These are phyloP conservation scores for Russula vinacea DNA, from an alignment of 768 basidiomycete genomes.

Conservation along the genomic window DNA sequence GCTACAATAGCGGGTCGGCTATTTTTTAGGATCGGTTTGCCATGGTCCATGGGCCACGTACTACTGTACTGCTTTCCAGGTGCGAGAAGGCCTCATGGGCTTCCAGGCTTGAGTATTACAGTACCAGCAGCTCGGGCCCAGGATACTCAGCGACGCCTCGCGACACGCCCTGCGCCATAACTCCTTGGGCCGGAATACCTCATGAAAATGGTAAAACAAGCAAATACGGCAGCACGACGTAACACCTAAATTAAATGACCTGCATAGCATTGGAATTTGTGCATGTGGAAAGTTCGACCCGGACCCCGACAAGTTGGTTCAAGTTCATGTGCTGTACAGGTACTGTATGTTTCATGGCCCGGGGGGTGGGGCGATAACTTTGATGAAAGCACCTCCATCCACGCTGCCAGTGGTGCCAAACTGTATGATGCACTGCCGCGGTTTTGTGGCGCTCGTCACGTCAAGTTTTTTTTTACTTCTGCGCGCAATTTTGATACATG, in stretches of 20 bases:
- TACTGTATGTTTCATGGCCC: neutral
- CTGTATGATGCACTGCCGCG: neutral
- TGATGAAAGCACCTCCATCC: neutral
- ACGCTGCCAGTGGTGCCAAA: neutral
- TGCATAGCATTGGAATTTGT: neutral
- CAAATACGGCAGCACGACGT: neutral
- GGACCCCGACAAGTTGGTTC: no score
- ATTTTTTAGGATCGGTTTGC: neutral
- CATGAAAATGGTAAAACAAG: neutral
- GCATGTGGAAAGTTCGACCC: neutral
- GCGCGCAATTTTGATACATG: no score
- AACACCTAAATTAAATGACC: neutral
- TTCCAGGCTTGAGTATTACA: neutral
- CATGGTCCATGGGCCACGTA: neutral
- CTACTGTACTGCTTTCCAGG: neutral
- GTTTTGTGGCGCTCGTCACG: no score
- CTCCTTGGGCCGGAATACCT: neutral
- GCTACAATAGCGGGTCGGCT: no score
- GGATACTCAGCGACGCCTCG: neutral
- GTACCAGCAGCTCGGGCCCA: neutral
- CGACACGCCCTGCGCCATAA: neutral
- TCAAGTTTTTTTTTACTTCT: no score
- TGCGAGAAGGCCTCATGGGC: neutral
- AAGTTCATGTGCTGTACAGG: neutral
- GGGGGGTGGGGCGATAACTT: neutral